Evolutionary conservation across 805 yeast species (phyloP).

Genomic region (Deakozyma indianensis): DNA sequence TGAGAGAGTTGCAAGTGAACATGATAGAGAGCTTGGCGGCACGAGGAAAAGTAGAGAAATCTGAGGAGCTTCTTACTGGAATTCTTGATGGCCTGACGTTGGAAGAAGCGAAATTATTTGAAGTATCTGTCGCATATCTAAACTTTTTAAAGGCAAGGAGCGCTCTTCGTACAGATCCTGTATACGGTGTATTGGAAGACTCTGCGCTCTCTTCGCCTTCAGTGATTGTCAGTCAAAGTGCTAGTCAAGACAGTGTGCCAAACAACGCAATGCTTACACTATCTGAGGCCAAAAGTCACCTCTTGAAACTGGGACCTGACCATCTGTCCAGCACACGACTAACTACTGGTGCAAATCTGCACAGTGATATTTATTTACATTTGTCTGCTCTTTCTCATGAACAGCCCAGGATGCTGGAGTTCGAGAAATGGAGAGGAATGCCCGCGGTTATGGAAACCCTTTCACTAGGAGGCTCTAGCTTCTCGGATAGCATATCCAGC

Average conservation of each 20-base stretch:
- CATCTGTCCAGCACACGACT: conserved; percentile 4
- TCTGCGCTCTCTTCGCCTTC: conserved; percentile 36
- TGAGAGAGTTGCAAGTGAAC: not conserved
- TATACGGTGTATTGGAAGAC: conserved; percentile 33
- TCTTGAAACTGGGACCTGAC: conserved; percentile 5
- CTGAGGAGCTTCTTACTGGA: conserved; percentile 4
- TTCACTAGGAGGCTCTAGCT: not conserved
- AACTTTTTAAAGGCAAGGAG: conserved; percentile 9
- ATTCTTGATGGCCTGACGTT: conserved; percentile 5
- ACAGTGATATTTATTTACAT: not conserved
- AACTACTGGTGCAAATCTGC: conserved; percentile 1
- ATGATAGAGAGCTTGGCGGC: not conserved
- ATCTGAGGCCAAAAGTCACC: not conserved
- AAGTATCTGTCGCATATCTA: not conserved
- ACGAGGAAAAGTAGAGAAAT: conserved; percentile 1
- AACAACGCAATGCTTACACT: not conserved
- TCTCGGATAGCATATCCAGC: not conserved
- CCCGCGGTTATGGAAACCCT: conserved; percentile 1
- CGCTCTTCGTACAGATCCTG: conserved; percentile 28
- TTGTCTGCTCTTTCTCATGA: conserved; percentile 1
- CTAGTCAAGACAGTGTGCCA: not conserved
- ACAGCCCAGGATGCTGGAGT: conserved; percentile 7
- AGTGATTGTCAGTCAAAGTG: conserved; percentile 3
- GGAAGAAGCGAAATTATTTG: not conserved
- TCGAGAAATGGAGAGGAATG: conserved; percentile 7